These are phyloP conservation scores for Trichopus zeylanicus DNA, from an alignment of 116 monocot genomes.

Conservation along the genomic window DNA sequence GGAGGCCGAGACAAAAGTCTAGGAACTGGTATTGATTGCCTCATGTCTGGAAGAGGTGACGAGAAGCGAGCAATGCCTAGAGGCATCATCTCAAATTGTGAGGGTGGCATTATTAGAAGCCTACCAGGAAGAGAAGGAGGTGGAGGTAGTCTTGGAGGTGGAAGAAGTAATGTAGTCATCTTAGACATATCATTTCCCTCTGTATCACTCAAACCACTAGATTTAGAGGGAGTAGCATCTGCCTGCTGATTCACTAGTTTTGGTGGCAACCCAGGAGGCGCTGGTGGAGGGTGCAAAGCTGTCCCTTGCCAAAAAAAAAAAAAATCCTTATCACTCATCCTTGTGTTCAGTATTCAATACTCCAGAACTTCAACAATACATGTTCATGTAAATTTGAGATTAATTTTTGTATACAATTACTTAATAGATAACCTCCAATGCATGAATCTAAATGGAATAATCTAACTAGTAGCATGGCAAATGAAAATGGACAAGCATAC, in stretches of 20 bases:
- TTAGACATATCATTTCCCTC: conserved; percentile 23
- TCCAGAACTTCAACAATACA: no score
- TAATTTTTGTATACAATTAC: no score
- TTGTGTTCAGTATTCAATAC: neutral
- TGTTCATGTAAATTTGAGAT: no score
- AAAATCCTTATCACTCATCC: neutral
- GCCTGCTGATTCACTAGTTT: conserved; percentile 25
- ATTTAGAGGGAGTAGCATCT: conserved; percentile 17
- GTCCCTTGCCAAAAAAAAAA: conserved; percentile 35
- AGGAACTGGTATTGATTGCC: conserved; percentile 26
- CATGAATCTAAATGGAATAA: neutral
- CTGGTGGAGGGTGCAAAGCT: conserved; percentile 50
- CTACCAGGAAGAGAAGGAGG: conserved; percentile 33
- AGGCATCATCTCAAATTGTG: conserved; percentile 58
- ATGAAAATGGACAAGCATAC: conserved; percentile 21
- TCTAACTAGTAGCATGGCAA: neutral
- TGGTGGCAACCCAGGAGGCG: conserved; percentile 65
- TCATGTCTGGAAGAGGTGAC: conserved; percentile 54
- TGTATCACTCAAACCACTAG: conserved; percentile 7
- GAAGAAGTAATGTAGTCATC: conserved; percentile 33
- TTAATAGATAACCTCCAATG: no score
- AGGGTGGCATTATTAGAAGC: conserved; percentile 27
- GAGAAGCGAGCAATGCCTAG: conserved; percentile 56
- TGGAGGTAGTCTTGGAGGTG: conserved; percentile 53
- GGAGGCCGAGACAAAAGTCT: conserved; percentile 44